Evolutionary conservation across 2,329 filamentous ascomycete species (phyloP).

Genomic region (Paracoccidioides lutzii): DNA sequence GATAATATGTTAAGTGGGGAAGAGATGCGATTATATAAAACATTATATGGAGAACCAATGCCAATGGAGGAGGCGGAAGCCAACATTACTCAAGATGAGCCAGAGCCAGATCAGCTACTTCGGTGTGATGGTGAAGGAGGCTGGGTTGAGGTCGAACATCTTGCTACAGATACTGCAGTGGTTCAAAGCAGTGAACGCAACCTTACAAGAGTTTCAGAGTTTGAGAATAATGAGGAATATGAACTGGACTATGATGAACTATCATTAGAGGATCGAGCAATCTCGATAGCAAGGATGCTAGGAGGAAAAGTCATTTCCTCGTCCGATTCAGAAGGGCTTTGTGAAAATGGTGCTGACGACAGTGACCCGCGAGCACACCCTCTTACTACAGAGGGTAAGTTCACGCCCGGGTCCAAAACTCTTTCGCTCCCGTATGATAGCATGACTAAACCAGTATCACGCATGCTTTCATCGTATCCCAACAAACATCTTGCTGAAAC

Average conservation of each 20-base stretch:
- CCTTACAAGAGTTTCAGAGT: neutral
- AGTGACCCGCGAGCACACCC: constrained; percentile 53
- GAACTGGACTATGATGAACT: constrained; percentile 7
- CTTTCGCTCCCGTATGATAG: constrained; percentile 58
- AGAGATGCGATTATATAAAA: constrained; percentile 63
- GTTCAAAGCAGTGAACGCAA: neutral
- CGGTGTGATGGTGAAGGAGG: constrained; percentile 27
- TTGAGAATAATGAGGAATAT: constrained; percentile 1
- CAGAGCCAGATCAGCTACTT: constrained; percentile 22
- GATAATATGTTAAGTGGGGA: constrained; percentile 54
- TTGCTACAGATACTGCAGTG: constrained; percentile 22
- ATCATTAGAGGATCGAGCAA: constrained; percentile 6
- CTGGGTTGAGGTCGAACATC: constrained; percentile 21
- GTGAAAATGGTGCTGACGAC: constrained; percentile 27
- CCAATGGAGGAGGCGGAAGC: constrained; percentile 18
- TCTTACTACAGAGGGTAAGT: constrained; percentile 60
- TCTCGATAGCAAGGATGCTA: neutral
- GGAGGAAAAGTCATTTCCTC: constrained; percentile 31
- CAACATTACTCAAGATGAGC: constrained; percentile 17
- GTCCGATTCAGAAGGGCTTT: constrained; percentile 11
- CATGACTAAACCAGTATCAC: constrained; percentile 56
- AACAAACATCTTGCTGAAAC: constrained; percentile 61
- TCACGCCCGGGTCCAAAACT: constrained; percentile 59
- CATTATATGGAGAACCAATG: constrained; percentile 66
- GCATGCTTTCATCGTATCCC: constrained; percentile 54